A percentile compares a stretch with the other conserved stretches of the same genome.
Conservation (phyloP, 345 rosid genomes). For the Barbarea vulgaris region DNA sequence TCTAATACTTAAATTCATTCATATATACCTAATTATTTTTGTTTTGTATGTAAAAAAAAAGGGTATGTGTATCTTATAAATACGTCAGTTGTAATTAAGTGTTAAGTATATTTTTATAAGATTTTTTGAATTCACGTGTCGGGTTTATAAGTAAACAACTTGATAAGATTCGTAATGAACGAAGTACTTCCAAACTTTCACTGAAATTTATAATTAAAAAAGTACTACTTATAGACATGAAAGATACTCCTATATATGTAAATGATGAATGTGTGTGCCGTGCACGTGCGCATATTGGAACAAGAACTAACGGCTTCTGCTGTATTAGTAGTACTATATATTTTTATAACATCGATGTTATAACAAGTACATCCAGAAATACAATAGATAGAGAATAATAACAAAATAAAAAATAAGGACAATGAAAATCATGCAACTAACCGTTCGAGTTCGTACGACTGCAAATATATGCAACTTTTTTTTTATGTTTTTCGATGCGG, state of each 20-base stretch:
- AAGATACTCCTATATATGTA: background rate
- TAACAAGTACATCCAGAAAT: background rate
- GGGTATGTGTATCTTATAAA: background rate
- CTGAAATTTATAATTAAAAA: conserved; percentile 20
- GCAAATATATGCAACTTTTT: background rate
- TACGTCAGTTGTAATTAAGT: background rate
- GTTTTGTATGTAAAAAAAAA: background rate
- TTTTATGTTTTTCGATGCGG: background rate
- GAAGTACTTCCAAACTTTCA: conserved; percentile 33
- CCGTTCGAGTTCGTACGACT: background rate
- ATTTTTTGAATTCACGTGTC: background rate
- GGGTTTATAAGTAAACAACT: background rate
- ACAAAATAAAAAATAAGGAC: background rate
- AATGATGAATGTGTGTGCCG: conserved; percentile 15
- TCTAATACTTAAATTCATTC: background rate
- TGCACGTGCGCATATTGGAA: conserved; percentile 37
- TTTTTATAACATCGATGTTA: background rate
- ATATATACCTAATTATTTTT: background rate
- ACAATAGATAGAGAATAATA: background rate
- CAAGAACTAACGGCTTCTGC: conserved; percentile 45
- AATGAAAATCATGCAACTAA: background rate
- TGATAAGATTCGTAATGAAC: conserved; percentile 29
- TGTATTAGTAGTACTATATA: background rate
- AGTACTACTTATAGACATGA: conserved; percentile 15
- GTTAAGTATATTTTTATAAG: background rate